Evolutionary conservation across 2,329 filamentous ascomycete genomes (phyloP), one percentile per base, ranked within the genome.

Genomic region (Fusarium sp.): DNA sequence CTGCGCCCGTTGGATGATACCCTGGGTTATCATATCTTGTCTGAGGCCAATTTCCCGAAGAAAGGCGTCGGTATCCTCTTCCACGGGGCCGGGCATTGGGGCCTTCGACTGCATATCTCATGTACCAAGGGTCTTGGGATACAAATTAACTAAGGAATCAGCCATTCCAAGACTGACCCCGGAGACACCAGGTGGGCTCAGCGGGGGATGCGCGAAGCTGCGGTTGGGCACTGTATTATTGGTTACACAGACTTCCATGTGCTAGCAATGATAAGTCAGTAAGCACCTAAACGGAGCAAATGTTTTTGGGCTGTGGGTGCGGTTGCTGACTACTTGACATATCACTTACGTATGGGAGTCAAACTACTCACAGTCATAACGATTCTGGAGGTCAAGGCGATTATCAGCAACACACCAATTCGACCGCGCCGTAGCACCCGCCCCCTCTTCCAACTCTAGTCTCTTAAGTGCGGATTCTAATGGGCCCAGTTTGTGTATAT

Each of bases 61-160:
- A 42, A 31, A 59, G 44, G 54, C 36, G 46, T 44, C 50, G 47
- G 39, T 22, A 52, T 62, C 36, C 42, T 45, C 33, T 25, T 42
- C 45, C 62, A 67, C 25, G 22, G 44, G 50, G 39, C 33, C 50
- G 38, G 47, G 53, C 18, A 39, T 47, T 27, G 18, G 20, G 54
- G 41, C 39, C 39, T 44, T 44, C 12, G 22, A 25, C 41, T 59
- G 52, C 38, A 46, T 39, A 47, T 47, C 55, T 54, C 18, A 71
- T 71, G 57, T 56, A 63, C 44, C 35, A 60, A 71, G 50, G 69
- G 54, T 70, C 59, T 47, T 36, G 17, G 35, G 52, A 50, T 45
- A 29, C 49, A 33, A n/a, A 39, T 17, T 38, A 36, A 36, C 49
- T 14, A 31, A 49, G 20, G 22, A 29, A 41, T 33, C 35, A 57